phyloP scores from a whole-genome alignment of 192 early-diverging fungal genomes.

The Pilaira anomala region DNA sequence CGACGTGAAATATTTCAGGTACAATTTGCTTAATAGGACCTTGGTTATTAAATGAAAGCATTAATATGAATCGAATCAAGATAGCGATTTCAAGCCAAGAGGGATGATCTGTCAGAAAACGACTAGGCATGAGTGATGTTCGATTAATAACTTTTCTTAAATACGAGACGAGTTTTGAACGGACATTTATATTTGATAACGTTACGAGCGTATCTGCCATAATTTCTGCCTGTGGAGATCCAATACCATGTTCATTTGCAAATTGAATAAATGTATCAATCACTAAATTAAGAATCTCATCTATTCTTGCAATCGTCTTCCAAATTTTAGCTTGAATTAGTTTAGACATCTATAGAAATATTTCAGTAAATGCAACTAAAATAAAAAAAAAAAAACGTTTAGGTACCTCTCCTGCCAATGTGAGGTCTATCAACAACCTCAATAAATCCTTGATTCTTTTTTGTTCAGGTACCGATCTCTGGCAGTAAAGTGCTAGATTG shows the following conservation, averaged over 20 bases:
- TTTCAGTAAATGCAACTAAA: no score
- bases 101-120: constrained; percentile 70
- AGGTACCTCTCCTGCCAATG: constrained; percentile 67
- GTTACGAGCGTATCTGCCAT: constrained; percentile 82
- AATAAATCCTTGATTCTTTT: constrained; percentile 68
- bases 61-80: constrained; percentile 82
- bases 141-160: constrained; percentile 71
- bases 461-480: constrained; percentile 41
- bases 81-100: constrained; percentile 90
- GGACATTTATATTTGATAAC: constrained; percentile 65
- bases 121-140: constrained; percentile 67
- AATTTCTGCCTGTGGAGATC: constrained; percentile 70
- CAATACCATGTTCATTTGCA: constrained; percentile 71
- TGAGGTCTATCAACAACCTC: constrained; percentile 72
- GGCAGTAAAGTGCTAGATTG: constrained; percentile 62
- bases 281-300: constrained; percentile 70
- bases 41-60: constrained; percentile 83
- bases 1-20: constrained; percentile 83
- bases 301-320: constrained; percentile 68
- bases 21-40: constrained; percentile 61
- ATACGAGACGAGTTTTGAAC: constrained; percentile 73
- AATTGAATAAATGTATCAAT: constrained; percentile 72
- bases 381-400: no score
- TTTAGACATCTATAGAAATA: constrained; percentile 58
- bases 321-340: constrained; percentile 84